Percentiles rank a stretch among this genome's conserved stretches.
Conservation (phyloP, 1,284 basidiomycete species). For the Peniophora sp. region DNA sequence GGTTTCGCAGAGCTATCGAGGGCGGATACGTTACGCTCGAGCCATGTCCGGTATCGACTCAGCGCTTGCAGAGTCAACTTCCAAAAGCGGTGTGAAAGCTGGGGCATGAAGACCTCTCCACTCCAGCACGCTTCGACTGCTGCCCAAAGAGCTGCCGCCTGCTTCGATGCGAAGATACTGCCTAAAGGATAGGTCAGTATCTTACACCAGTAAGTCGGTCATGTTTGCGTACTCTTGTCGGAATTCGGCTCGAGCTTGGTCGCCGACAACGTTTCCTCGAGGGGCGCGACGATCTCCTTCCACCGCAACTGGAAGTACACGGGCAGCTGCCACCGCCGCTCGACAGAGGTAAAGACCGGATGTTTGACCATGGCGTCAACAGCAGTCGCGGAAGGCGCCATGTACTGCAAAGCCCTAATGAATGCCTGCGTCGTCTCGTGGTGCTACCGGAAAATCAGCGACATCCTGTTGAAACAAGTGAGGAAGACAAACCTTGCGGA, state of each 20-base stretch:
- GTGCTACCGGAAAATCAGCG: constrained; percentile 38
- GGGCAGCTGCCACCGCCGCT: constrained; percentile 88
- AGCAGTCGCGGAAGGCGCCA: constrained; percentile 71
- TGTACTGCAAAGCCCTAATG: constrained; percentile 74
- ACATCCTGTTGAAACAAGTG: background rate
- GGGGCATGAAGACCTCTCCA: constrained; percentile 75
- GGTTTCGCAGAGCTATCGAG: constrained; percentile 25
- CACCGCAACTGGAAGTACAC: constrained; percentile 98
- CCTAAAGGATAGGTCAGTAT: background rate
- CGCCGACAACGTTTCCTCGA: constrained; percentile 62
- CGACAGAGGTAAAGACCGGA: constrained; percentile 65
- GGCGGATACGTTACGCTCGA: constrained; percentile 41
- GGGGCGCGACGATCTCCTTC: constrained; percentile 80
- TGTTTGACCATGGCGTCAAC: constrained; percentile 68
- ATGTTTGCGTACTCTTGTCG: constrained; percentile 26
- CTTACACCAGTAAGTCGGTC: background rate
- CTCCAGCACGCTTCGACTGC: constrained; percentile 81
- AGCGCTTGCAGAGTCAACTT: constrained; percentile 81
- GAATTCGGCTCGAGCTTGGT: constrained; percentile 33
- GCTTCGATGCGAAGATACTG: constrained; percentile 44
- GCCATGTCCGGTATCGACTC: constrained; percentile 71
- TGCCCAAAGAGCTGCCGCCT: constrained; percentile 64
- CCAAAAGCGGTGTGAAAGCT: constrained; percentile 83
- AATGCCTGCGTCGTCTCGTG: constrained; percentile 82
- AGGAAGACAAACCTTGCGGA: constrained; percentile 61